Conservation (phyloP, 352 stramenopile genomes). For the Aphanomyces cochlioides region DNA sequence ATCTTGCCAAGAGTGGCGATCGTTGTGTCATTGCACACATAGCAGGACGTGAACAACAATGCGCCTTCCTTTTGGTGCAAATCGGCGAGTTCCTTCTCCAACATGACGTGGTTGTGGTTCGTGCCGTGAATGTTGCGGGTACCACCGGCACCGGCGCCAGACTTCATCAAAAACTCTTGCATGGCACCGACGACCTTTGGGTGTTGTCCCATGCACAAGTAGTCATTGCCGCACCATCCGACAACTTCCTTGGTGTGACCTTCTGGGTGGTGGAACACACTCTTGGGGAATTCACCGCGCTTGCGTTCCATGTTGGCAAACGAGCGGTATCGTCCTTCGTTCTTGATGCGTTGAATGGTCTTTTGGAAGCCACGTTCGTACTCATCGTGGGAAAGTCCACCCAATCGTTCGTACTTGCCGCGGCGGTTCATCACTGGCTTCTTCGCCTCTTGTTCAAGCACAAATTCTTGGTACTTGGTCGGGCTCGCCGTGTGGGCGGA, state of each 20-base stretch:
- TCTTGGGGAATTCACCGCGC: constrained; percentile 73
- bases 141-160: constrained; percentile 72
- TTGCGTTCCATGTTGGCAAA: constrained; percentile 87
- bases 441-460: constrained; percentile 43
- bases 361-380: constrained; percentile 72
- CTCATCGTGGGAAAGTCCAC: constrained; percentile 50
- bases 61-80: constrained; percentile 83
- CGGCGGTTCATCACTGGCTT: constrained; percentile 34
- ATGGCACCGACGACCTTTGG: constrained; percentile 81
- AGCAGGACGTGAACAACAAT: constrained; percentile 87
- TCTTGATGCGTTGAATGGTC: constrained; percentile 80
- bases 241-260: constrained; percentile 80
- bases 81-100: constrained; percentile 80
- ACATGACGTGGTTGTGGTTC: constrained; percentile 87
- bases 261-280: constrained; percentile 66
- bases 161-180: constrained; percentile 78
- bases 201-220: constrained; percentile 88
- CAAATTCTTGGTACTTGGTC: constrained; percentile 21
- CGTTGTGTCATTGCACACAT: constrained; percentile 87
- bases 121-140: constrained; percentile 90
- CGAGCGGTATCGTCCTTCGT: constrained; percentile 80
- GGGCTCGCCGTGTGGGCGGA: constrained; percentile 40
- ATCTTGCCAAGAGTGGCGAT: constrained; percentile 88
- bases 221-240: constrained; percentile 89
- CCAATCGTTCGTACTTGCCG: constrained; percentile 49